Conservation (phyloP, 2,329 filamentous ascomycete genomes). For the Epichloe gansuensis region DNA sequence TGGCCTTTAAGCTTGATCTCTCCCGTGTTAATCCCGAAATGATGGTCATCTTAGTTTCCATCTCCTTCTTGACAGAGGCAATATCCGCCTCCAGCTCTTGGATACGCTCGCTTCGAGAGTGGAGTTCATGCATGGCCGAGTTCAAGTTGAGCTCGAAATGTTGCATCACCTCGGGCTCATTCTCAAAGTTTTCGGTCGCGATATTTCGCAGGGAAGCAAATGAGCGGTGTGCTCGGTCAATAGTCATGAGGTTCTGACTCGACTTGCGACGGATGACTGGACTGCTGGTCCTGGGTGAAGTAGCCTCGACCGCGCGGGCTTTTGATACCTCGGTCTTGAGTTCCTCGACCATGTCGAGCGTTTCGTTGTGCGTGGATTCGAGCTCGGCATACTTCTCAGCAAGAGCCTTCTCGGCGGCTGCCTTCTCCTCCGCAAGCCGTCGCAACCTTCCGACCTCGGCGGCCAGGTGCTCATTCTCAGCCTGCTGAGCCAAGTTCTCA, state of each 20-base stretch:
- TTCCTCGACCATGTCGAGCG: constrained; percentile 76
- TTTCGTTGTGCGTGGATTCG: constrained; percentile 67
- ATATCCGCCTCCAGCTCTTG: constrained; percentile 82
- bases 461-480: constrained; percentile 31
- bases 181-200: constrained; percentile 73
- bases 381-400: constrained; percentile 71
- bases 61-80: constrained; percentile 75
- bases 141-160: constrained; percentile 89
- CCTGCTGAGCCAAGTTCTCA: constrained; percentile 25
- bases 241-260: constrained; percentile 74
- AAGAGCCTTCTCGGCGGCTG: constrained; percentile 59
- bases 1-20: constrained; percentile 71
- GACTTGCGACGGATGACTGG: constrained; percentile 88
- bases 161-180: constrained; percentile 71
- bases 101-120: constrained; percentile 75
- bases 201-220: constrained; percentile 84
- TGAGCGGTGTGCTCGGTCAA: constrained; percentile 83
- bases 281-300: constrained; percentile 50
- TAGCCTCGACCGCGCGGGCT: constrained; percentile 48
- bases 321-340: constrained; percentile 78
- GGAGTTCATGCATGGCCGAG: constrained; percentile 82
- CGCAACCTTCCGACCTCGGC: constrained; percentile 62
- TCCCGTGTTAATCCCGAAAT: constrained; percentile 91
- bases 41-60: constrained; percentile 92
- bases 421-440: constrained; percentile 60